These are phyloP conservation scores for Sclerotinia borealis DNA, from an alignment of 2,329 filamentous ascomycete species.

Conservation along the genomic window DNA sequence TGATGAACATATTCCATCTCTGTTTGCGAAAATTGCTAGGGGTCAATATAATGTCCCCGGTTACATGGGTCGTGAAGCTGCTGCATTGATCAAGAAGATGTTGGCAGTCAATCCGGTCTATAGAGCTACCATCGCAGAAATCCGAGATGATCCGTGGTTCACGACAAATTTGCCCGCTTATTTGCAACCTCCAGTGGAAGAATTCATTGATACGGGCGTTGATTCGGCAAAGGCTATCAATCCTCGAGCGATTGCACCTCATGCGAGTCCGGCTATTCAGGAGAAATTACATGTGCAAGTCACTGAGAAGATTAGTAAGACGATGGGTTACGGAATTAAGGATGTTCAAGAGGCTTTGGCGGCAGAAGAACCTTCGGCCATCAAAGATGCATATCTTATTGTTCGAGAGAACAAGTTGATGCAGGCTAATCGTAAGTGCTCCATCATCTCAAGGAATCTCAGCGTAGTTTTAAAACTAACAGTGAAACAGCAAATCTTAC, in stretches of 20 bases:
- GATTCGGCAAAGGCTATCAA: slow-evolving; percentile 89
- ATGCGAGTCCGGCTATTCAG: slow-evolving; percentile 70
- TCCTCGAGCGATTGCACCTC: slow-evolving; percentile 72
- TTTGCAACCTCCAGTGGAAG: slow-evolving; percentile 78
- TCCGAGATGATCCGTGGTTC: slow-evolving; percentile 92
- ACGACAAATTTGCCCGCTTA: slow-evolving; percentile 79
- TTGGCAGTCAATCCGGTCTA: slow-evolving; percentile 92
- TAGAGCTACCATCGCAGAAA: slow-evolving; percentile 88
- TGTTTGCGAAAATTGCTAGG: slow-evolving; percentile 96
- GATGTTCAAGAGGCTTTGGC: slow-evolving; percentile 93
- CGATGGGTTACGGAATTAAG: slow-evolving; percentile 92
- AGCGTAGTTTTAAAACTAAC: slow-evolving; percentile 15
- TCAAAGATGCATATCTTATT: slow-evolving; percentile 98
- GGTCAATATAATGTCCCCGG: slow-evolving; percentile 88
- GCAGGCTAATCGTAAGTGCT: slow-evolving; percentile 78
- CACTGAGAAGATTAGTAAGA: slow-evolving; percentile 92
- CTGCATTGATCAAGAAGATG: slow-evolving; percentile 82
- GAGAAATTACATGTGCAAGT: slow-evolving; percentile 89
- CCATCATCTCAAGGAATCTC: background rate
- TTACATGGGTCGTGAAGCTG: slow-evolving; percentile 83
- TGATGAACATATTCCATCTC: slow-evolving; percentile 93
- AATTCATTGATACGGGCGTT: slow-evolving; percentile 89
- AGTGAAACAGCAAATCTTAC: slow-evolving; percentile 27
- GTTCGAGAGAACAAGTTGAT: slow-evolving; percentile 97
- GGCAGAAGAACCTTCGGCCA: slow-evolving; percentile 89